Conservation (phyloP, 139 green algal species). For the Picochlorum sp. region DNA sequence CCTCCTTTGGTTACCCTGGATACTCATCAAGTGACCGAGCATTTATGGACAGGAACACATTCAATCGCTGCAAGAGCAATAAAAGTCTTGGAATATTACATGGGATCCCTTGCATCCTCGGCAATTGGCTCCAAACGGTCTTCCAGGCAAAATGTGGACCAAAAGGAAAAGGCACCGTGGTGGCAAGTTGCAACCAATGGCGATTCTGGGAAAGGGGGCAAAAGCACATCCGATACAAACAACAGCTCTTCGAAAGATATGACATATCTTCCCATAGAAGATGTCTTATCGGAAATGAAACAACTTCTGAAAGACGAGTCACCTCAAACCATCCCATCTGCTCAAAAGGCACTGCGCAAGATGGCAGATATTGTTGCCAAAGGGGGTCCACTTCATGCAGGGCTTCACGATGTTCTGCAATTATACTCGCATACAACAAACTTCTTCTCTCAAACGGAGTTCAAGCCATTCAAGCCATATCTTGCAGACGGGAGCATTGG, state of each 20-base stretch:
- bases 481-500: constrained; percentile 13
- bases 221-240: background rate
- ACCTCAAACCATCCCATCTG: background rate
- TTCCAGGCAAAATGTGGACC: background rate
- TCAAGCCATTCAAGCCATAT: background rate
- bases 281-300: background rate
- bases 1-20: constrained; percentile 48
- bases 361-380: background rate
- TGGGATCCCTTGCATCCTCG: background rate
- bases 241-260: background rate
- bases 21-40: constrained; percentile 39
- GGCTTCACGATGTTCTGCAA: constrained; percentile 17
- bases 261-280: background rate
- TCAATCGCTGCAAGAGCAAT: constrained; percentile 36
- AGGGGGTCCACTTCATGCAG: constrained; percentile 11
- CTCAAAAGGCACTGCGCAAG: background rate
- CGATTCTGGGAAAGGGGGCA: background rate
- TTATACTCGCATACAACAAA: constrained; percentile 14
- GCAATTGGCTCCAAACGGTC: background rate
- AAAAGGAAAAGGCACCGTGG: background rate
- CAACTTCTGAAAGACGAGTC: background rate
- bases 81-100: background rate
- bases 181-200: constrained; percentile 1
- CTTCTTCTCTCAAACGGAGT: constrained; percentile 11
- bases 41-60: constrained; percentile 49